phyloP scores from a whole-genome alignment of 352 stramenopile species.

The Globisporangium mamillatum region DNA sequence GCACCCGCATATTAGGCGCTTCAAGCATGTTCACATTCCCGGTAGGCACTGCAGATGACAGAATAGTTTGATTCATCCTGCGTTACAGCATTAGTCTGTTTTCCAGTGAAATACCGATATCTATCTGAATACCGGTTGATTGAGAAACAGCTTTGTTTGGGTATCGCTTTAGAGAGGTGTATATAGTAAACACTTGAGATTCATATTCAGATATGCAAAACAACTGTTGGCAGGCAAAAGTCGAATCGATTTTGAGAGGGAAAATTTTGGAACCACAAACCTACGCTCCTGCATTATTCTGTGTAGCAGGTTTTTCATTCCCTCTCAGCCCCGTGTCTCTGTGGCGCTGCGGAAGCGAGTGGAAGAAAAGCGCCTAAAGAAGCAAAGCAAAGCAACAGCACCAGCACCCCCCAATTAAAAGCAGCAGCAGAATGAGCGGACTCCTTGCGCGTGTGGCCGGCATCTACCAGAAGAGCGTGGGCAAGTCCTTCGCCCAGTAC shows the following conservation, averaged over 20 bases:
- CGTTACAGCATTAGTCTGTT: background rate
- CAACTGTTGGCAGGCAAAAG: too few relatives aligned
- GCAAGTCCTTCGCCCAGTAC: conserved; percentile 78
- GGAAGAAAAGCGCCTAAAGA: conserved; percentile 16
- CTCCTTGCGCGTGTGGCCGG: conserved; percentile 56
- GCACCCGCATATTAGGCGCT: background rate
- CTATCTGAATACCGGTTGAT: background rate
- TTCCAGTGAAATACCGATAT: background rate
- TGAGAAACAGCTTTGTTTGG: too few relatives aligned
- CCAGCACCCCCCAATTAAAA: background rate
- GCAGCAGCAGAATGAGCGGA: conserved; percentile 29
- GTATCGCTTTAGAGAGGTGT: background rate
- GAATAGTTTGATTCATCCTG: background rate
- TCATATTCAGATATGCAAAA: background rate
- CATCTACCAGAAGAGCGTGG: conserved; percentile 83
- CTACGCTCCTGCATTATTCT: background rate
- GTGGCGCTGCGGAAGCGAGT: conserved; percentile 10
- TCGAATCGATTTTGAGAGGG: background rate
- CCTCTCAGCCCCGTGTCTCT: background rate
- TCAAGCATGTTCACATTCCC: background rate
- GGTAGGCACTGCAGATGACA: background rate
- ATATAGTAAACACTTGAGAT: background rate
- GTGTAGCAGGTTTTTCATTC: background rate
- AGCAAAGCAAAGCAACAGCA: conserved; percentile 11
- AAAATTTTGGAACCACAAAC: too few relatives aligned